Conservation (phyloP, 192 early-diverging fungal species). For the Gryganskiella cystojenkinii region DNA sequence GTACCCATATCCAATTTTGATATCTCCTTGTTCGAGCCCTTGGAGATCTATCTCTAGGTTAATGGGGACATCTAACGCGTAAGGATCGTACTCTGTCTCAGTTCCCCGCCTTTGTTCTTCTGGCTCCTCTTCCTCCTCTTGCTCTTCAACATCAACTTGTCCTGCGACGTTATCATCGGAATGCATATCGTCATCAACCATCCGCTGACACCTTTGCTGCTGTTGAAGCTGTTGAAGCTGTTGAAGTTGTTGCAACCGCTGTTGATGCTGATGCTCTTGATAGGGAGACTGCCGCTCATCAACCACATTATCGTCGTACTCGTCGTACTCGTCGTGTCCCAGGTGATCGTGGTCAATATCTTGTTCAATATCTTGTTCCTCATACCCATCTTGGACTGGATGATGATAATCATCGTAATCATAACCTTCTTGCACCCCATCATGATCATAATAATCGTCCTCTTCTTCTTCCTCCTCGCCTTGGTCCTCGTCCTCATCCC, state of each 20-base stretch:
- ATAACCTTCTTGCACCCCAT: conserved; percentile 20
- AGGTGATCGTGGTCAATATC: too few relatives aligned
- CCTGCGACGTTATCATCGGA: too few relatives aligned
- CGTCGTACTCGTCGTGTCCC: too few relatives aligned
- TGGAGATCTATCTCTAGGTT: conserved; percentile 45
- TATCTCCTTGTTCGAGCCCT: conserved; percentile 33
- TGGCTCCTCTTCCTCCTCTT: conserved; percentile 3
- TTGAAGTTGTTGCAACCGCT: too few relatives aligned
- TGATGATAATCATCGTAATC: conserved; percentile 27
- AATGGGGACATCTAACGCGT: conserved; percentile 47
- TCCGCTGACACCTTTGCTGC: too few relatives aligned
- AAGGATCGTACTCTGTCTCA: conserved; percentile 27
- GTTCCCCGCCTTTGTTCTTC: conserved; percentile 2
- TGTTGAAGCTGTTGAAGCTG: too few relatives aligned
- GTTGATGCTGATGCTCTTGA: too few relatives aligned
- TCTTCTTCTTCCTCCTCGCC: conserved; percentile 12
- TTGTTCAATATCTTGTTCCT: background rate
- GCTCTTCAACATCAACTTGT: background rate
- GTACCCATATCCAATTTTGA: conserved; percentile 14
- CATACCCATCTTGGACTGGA: conserved; percentile 1
- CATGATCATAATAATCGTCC: conserved; percentile 31
- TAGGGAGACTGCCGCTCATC: too few relatives aligned
- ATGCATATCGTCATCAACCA: too few relatives aligned
- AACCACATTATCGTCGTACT: too few relatives aligned
- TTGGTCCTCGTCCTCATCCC: conserved; percentile 15